These are phyloP conservation scores for Draba incana DNA, from an alignment of 345 rosid species.

Conservation along the genomic window DNA sequence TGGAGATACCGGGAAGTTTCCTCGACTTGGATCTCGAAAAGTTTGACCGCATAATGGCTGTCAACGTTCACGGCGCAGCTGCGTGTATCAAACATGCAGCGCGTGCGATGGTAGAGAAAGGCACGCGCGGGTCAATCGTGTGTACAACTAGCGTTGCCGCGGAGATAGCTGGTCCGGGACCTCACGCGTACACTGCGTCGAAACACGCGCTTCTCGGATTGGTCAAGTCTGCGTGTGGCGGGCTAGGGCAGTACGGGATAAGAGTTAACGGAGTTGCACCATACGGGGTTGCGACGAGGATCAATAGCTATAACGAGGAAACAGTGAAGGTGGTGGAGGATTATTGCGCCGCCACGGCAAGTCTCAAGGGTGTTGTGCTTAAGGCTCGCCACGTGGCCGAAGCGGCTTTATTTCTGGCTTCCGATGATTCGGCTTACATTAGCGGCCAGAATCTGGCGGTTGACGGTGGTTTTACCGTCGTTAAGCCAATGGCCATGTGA, in stretches of 20 bases:
- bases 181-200: conserved; percentile 68
- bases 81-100: conserved; percentile 78
- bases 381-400: conserved; percentile 77
- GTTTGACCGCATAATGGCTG: conserved; percentile 62
- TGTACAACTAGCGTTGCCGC: conserved; percentile 70
- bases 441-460: conserved; percentile 78
- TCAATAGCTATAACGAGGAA: conserved; percentile 53
- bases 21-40: conserved; percentile 59
- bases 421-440: conserved; percentile 59
- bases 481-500: conserved; percentile 28
- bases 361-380: conserved; percentile 67
- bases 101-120: conserved; percentile 66
- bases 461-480: conserved; percentile 87
- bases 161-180: conserved; percentile 59
- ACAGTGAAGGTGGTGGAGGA: conserved; percentile 53
- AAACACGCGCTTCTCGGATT: conserved; percentile 77
- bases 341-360: conserved; percentile 39
- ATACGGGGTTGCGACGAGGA: conserved; percentile 67
- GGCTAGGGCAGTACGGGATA: conserved; percentile 76
- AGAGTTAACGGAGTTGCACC: conserved; percentile 84
- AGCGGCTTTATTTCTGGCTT: conserved; percentile 81
- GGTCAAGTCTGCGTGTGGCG: conserved; percentile 70
- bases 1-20: conserved; percentile 58
- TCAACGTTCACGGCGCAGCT: conserved; percentile 73
- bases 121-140: conserved; percentile 68